Percentiles rank a stretch among this genome's conserved stretches.
phyloP scores from a whole-genome alignment of 331 rosid species.

The Arachis monticola region DNA sequence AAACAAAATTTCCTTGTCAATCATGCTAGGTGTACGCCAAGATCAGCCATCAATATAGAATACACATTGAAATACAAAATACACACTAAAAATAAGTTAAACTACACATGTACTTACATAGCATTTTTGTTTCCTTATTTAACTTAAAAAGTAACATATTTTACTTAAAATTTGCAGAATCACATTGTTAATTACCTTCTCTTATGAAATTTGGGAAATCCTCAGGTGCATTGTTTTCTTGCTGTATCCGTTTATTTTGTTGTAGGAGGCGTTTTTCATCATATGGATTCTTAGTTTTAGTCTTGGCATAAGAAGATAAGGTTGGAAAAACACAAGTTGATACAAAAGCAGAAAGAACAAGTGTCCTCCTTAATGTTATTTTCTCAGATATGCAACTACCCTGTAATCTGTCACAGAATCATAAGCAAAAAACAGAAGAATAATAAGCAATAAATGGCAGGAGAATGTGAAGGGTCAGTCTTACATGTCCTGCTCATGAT shows the following conservation, averaged over 20 bases:
- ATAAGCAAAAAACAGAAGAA: slow-evolving; percentile 30
- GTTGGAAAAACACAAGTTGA: slow-evolving; percentile 63
- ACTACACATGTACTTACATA: too few species aligned
- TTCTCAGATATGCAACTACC: slow-evolving; percentile 43
- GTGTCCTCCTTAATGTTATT: slow-evolving; percentile 60
- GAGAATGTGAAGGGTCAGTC: slow-evolving; percentile 34
- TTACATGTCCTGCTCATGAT: slow-evolving; percentile 57
- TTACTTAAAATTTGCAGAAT: slow-evolving; percentile 3
- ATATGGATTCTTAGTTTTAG: slow-evolving; percentile 73
- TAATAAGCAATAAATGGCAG: slow-evolving; percentile 3
- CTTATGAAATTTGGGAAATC: slow-evolving; percentile 91
- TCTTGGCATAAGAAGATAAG: slow-evolving; percentile 63
- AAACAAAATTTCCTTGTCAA: background rate
- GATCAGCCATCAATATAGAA: too few species aligned
- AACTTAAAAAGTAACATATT: slow-evolving; percentile 22
- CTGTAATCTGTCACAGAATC: slow-evolving; percentile 43
- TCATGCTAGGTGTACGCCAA: too few species aligned
- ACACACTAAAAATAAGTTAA: too few species aligned
- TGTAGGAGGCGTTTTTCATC: slow-evolving; percentile 81
- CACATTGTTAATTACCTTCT: slow-evolving; percentile 62
- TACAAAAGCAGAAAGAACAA: slow-evolving; percentile 60
- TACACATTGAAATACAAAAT: too few species aligned
- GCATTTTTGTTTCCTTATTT: background rate
- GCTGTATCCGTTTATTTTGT: slow-evolving; percentile 80
- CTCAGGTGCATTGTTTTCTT: slow-evolving; percentile 83